Conservation (phyloP, 2,329 filamentous ascomycete genomes). For the Xenoacremonium recifei region DNA sequence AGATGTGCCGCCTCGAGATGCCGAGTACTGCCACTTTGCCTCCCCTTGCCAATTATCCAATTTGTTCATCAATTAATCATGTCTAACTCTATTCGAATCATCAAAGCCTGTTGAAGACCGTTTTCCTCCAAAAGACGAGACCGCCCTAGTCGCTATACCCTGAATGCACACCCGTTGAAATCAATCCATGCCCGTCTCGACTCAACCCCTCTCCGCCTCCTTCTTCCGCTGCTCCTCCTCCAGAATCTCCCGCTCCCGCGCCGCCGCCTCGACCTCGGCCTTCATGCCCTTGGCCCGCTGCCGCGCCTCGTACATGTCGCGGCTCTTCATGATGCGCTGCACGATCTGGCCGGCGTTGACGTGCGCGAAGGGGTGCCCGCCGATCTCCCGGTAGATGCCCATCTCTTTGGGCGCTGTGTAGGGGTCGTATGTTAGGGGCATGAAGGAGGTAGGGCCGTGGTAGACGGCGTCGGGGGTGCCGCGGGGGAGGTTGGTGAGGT, state of each 20-base stretch:
- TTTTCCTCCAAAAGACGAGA: not conserved
- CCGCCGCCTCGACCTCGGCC: slow-evolving; percentile 68
- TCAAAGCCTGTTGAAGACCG: slow-evolving; percentile 25
- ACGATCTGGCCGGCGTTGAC: slow-evolving; percentile 95
- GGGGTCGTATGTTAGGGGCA: slow-evolving; percentile 75
- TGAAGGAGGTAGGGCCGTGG: slow-evolving; percentile 93
- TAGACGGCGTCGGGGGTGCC: slow-evolving; percentile 79
- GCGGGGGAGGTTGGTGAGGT: slow-evolving; percentile 72
- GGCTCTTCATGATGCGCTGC: slow-evolving; percentile 80
- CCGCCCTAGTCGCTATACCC: not conserved
- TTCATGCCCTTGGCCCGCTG: slow-evolving; percentile 91
- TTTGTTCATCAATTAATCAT: no score
- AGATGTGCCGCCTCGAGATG: no score
- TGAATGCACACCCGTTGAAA: no score
- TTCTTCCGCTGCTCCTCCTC: slow-evolving; percentile 56
- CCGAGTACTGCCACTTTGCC: no score
- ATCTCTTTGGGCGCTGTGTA: slow-evolving; percentile 79
- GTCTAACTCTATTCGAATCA: no score
- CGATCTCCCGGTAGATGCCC: slow-evolving; percentile 80
- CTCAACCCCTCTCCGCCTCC: slow-evolving; percentile 38
- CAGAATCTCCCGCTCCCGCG: slow-evolving; percentile 59
- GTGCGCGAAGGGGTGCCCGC: slow-evolving; percentile 73
- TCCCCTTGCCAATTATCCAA: no score
- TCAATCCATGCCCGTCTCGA: no score
- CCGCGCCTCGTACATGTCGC: slow-evolving; percentile 85